Conservation (phyloP, 2,329 filamentous ascomycete genomes). For the Hawksworthiomyces lignivorus region DNA sequence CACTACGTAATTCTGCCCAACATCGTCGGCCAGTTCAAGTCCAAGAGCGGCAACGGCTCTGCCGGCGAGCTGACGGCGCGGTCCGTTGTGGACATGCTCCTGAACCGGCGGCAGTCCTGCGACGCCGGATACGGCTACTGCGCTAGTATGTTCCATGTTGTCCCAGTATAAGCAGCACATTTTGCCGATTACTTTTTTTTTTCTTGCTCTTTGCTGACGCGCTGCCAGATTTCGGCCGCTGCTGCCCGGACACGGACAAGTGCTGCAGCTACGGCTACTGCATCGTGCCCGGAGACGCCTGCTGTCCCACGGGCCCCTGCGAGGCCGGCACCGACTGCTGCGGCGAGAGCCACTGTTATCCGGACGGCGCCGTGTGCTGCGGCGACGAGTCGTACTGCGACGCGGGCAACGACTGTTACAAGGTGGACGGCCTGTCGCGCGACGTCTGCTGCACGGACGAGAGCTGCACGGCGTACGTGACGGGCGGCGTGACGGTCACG, state of each 20-base stretch:
- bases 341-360: conserved; percentile 17
- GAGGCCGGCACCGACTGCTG: conserved; percentile 14
- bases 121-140: conserved; percentile 18
- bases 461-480: conserved; percentile 18
- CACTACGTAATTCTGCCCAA: conserved; percentile 7
- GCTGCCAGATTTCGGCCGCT: conserved; percentile 5
- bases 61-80: neutral
- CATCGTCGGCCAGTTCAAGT: neutral
- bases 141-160: neutral
- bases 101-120: conserved; percentile 14
- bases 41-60: conserved; percentile 1
- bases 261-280: conserved; percentile 21
- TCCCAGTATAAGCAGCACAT: too few species aligned
- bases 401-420: conserved; percentile 17
- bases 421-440: neutral
- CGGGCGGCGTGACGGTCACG: conserved; percentile 14
- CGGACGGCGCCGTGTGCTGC: conserved; percentile 16
- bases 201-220: neutral
- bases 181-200: neutral
- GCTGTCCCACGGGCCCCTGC: conserved; percentile 18
- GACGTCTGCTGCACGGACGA: conserved; percentile 19
- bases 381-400: conserved; percentile 16
- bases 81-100: conserved; percentile 10
- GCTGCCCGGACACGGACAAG: conserved; percentile 13
- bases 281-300: conserved; percentile 10